Percentiles rank a stretch among this genome's conserved stretches.
Conservation (phyloP, 1,284 basidiomycete species). For the Trichosporon coremiiforme region DNA sequence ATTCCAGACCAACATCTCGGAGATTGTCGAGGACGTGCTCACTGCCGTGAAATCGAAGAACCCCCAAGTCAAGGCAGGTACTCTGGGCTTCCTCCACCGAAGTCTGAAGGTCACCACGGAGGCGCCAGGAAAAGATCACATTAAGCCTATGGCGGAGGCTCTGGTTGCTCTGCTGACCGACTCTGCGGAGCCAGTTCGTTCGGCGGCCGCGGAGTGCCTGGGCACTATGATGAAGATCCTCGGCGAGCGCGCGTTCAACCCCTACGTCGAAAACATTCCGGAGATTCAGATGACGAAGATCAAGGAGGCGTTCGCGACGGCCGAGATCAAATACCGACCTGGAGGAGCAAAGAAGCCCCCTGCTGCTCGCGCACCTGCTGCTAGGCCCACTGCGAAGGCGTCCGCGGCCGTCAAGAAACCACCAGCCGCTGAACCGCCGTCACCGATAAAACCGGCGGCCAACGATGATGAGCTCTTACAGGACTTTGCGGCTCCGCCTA, state of each 20-base stretch:
- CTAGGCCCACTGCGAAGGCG: conserved; percentile 57
- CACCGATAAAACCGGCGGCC: conserved; percentile 9
- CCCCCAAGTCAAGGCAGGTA: conserved; percentile 93
- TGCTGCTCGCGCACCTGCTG: conserved; percentile 48
- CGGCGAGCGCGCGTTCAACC: conserved; percentile 88
- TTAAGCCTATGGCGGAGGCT: conserved; percentile 81
- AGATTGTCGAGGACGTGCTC: conserved; percentile 82
- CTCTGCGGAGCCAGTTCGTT: conserved; percentile 84
- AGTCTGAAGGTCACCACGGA: conserved; percentile 70
- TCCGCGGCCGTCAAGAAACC: conserved; percentile 60
- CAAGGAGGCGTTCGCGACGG: conserved; percentile 87
- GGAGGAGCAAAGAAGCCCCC: conserved; percentile 63
- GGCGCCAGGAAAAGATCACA: conserved; percentile 67
- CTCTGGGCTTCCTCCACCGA: conserved; percentile 82
- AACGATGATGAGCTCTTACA: conserved; percentile 13
- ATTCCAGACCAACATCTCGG: conserved; percentile 71
- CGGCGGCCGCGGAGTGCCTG: conserved; percentile 82
- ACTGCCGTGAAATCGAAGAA: conserved; percentile 85
- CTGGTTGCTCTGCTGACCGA: conserved; percentile 81
- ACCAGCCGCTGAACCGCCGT: conserved; percentile 37
- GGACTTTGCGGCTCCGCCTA: conserved; percentile 20
- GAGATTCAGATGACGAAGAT: conserved; percentile 92
- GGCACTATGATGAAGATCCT: conserved; percentile 97
- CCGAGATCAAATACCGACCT: conserved; percentile 78
- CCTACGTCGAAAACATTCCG: conserved; percentile 80